These are phyloP conservation scores for Yamagishiella unicocca DNA, from an alignment of 139 green algal species.

Conservation along the genomic window DNA sequence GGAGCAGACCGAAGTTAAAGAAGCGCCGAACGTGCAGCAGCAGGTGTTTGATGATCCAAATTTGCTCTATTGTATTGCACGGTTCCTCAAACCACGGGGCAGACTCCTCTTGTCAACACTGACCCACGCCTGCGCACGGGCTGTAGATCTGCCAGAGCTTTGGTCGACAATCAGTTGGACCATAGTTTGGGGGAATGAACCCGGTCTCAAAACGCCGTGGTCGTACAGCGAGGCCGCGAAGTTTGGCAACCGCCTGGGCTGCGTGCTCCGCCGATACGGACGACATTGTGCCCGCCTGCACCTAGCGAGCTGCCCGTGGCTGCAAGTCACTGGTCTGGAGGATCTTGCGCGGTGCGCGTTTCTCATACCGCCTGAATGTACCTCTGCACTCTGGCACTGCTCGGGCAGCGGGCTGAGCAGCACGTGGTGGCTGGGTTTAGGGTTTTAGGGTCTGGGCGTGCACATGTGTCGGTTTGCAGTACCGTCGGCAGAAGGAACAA, in stretches of 20 bases:
- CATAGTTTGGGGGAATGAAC: neutral
- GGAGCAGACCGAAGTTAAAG: no score
- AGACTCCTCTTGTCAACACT: neutral
- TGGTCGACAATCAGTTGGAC: neutral
- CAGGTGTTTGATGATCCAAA: neutral
- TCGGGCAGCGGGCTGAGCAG: no score
- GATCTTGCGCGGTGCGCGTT: neutral
- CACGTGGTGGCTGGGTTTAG: no score
- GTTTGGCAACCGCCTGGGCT: slow-evolving; percentile 21
- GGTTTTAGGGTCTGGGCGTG: no score
- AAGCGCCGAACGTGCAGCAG: no score
- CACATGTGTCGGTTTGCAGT: no score
- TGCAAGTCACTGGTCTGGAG: slow-evolving; percentile 23
- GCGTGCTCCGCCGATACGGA: neutral
- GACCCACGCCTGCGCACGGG: neutral
- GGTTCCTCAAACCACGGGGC: neutral
- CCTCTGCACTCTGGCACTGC: no score
- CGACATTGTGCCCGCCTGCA: neutral
- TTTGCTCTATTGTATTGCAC: neutral
- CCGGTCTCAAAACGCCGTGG: neutral
- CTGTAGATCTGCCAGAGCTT: neutral
- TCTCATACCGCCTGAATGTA: no score
- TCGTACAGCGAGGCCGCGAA: slow-evolving; percentile 1
- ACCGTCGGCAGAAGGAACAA: no score
- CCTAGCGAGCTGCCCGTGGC: slow-evolving; percentile 8